These are phyloP conservation scores for Xylaria venustula DNA, from an alignment of 495 filamentous ascomycete genomes.

Conservation along the genomic window DNA sequence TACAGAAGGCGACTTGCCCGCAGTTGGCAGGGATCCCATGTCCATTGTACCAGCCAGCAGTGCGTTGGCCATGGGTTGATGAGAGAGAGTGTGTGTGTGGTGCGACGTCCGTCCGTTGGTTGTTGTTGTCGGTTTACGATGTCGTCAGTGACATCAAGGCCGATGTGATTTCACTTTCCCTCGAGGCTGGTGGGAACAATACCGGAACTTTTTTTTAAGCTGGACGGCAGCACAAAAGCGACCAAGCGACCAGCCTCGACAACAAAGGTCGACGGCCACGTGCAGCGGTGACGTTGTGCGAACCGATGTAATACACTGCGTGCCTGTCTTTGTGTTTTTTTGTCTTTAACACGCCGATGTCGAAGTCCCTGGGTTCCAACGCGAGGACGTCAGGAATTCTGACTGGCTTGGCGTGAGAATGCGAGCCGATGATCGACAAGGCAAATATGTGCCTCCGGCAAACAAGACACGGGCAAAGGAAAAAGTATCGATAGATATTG, in stretches of 20 bases:
- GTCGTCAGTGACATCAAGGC: constrained; percentile 1
- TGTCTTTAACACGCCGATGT: constrained; percentile 3
- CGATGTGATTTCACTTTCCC: background rate
- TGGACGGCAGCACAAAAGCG: background rate
- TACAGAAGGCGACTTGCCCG: background rate
- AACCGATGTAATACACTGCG: background rate
- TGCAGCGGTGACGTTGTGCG: background rate
- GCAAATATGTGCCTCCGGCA: background rate
- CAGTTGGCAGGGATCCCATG: constrained; percentile 33
- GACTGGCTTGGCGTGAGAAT: constrained; percentile 11
- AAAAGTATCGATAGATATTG: too few species aligned
- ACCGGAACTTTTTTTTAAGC: background rate
- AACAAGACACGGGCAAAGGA: background rate
- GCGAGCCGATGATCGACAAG: background rate
- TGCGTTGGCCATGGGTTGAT: background rate
- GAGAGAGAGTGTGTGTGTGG: too few species aligned
- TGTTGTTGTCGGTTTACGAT: background rate
- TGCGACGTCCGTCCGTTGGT: background rate
- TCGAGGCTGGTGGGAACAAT: background rate
- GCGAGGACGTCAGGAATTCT: background rate
- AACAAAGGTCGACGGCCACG: background rate
- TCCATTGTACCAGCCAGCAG: background rate
- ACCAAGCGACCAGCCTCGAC: background rate
- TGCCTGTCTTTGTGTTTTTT: background rate
- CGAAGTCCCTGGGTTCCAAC: constrained; percentile 3